phyloP scores from a whole-genome alignment of 2,329 filamentous ascomycete species.

The Cercospora sp. region DNA sequence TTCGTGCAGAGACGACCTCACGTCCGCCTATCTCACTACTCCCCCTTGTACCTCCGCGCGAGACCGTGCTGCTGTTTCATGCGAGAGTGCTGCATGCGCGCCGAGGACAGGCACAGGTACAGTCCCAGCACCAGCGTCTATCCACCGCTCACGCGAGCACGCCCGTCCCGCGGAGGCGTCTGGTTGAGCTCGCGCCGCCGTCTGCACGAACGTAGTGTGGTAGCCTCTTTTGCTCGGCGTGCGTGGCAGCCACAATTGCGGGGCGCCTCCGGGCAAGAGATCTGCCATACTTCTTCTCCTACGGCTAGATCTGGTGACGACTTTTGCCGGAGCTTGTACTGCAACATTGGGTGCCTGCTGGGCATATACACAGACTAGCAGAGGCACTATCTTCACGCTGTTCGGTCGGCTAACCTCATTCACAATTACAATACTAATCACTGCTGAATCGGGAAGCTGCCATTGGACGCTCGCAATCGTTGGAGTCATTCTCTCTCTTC shows the following conservation, averaged over 20 bases:
- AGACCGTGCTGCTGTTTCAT: slow-evolving; percentile 9
- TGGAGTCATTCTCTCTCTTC: background rate
- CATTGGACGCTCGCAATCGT: background rate
- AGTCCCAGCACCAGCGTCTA: background rate
- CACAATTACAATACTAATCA: background rate
- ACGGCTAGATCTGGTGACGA: slow-evolving; percentile 4
- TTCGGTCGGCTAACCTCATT: background rate
- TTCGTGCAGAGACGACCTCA: background rate
- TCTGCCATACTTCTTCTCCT: background rate
- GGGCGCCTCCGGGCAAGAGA: slow-evolving; percentile 1
- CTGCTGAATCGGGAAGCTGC: background rate
- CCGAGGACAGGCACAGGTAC: background rate
- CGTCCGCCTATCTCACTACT: background rate
- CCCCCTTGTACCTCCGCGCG: background rate
- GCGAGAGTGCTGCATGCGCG: slow-evolving; percentile 6
- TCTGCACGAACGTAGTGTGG: background rate
- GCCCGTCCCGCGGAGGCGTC: background rate
- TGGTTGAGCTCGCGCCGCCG: background rate
- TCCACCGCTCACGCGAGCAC: background rate
- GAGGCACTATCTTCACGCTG: background rate
- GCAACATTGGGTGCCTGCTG: background rate
- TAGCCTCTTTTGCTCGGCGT: slow-evolving; percentile 9
- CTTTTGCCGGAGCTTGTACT: background rate
- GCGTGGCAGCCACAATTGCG: slow-evolving; percentile 21
- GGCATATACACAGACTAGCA: background rate